Evolutionary conservation across 1,284 basidiomycete genomes (phyloP).

Genomic region (Sporisorium iseilematis-ciliati): DNA sequence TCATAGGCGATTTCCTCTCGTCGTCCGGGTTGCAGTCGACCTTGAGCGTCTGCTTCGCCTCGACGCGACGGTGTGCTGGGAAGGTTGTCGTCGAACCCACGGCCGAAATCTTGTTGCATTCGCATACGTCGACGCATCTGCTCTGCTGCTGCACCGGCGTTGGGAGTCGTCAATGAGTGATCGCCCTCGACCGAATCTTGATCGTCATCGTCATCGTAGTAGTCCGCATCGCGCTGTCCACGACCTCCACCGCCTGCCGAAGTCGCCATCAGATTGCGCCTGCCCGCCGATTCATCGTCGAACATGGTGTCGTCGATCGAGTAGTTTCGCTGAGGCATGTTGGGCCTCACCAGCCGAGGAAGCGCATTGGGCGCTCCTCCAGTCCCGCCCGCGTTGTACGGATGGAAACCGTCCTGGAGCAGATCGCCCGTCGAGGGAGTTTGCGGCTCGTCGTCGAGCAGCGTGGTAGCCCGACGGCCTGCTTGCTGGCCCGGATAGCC

Average conservation of each 20-base stretch:
- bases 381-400: constrained; percentile 16
- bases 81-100: not conserved
- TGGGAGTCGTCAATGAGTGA: constrained; percentile 13
- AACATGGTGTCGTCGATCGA: constrained; percentile 52
- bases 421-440: constrained; percentile 46
- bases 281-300: constrained; percentile 44
- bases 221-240: constrained; percentile 26
- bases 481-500: constrained; percentile 26
- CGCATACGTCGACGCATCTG: constrained; percentile 33
- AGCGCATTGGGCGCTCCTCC: constrained; percentile 48
- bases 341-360: constrained; percentile 37
- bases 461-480: constrained; percentile 16
- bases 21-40: constrained; percentile 14
- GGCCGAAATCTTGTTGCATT: constrained; percentile 46
- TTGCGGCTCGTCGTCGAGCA: constrained; percentile 47
- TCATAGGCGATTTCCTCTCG: constrained; percentile 31
- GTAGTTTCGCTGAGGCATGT: constrained; percentile 41
- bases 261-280: constrained; percentile 44
- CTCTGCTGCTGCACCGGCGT: constrained; percentile 31
- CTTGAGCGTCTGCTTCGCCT: constrained; percentile 1
- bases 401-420: constrained; percentile 43
- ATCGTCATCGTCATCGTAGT: constrained; percentile 30
- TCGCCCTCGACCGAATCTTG: constrained; percentile 2
- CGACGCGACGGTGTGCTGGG: constrained; percentile 22
- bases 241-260: not conserved